Evolutionary conservation across 192 early-diverging fungal species (phyloP), one percentile per base, ranked within the genome.

Genomic region (Linnemannia hyalina): DNA sequence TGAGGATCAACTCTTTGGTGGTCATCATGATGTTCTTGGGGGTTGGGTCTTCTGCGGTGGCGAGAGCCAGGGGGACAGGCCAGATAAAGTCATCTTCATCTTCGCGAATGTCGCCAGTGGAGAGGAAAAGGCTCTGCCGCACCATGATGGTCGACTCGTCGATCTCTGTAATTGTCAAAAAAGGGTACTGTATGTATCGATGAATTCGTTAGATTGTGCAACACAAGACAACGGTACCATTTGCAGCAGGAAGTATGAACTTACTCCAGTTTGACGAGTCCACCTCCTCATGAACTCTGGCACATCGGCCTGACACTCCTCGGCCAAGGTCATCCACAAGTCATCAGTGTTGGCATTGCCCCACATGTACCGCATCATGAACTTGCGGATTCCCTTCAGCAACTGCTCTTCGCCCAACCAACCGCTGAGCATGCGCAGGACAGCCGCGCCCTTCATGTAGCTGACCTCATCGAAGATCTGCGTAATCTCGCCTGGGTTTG

Each of bases 401-500:
- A 94, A 85, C 54, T 70, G 77, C 13, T 91, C 89, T 32, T 88
- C 76, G 32, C 92, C 92, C 54, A 94, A 47, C 81, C 91, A 91
- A 8, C 91, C 88, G 69, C 90, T 90, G 38, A 97, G 88, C 96
- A 97, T 96, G 70, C 97, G 92, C 79, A 97, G 94, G 26, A 96
- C 93, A 20, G 91, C 90, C 20, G 94, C 94, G 4, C 97, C 97
- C 84, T 97, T 97, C 86, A 89, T 92, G 91, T 97, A 97, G 23
- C 92, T 92, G 79, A 97, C 95, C 29, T 95, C 93, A 81, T 97
- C 97, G 73, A 97, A 97, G 47, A 97, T 95, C 89, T 97, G 94
- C 54, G 87, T 84, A 69, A 97, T 95, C 65, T 97, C 95, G 29
- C 93, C 89, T 26, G 94, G 90, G 60, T 91, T 90, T 40, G 88